These are phyloP conservation scores for Pseudopithomyces maydicus DNA, from an alignment of 2,329 filamentous ascomycete genomes.

Conservation along the genomic window DNA sequence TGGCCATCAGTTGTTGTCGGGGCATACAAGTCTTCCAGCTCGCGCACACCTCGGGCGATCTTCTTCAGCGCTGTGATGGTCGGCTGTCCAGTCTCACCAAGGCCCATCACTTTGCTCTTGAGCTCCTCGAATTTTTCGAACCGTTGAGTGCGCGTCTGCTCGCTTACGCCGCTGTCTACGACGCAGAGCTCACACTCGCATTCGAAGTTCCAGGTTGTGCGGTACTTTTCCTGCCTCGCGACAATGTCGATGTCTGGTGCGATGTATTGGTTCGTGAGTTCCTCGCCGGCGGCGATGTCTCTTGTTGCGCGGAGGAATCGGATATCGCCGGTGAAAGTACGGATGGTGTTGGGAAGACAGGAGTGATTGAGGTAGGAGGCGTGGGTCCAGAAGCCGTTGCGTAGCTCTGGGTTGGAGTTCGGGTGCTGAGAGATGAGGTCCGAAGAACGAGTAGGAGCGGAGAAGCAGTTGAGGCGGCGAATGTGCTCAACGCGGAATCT, in stretches of 20 bases:
- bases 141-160: conserved; percentile 12
- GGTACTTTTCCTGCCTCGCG: conserved; percentile 21
- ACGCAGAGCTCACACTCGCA: conserved; percentile 27
- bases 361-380: conserved; percentile 52
- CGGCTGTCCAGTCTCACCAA: conserved; percentile 12
- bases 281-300: conserved; percentile 28
- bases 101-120: conserved; percentile 21
- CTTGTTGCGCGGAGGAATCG: conserved; percentile 48
- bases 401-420: conserved; percentile 18
- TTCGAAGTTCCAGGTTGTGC: conserved; percentile 25
- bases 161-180: conserved; percentile 12
- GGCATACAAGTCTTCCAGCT: conserved; percentile 23
- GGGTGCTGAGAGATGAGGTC: conserved; percentile 19
- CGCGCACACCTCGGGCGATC: conserved; percentile 19
- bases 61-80: conserved; percentile 29
- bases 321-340: conserved; percentile 47
- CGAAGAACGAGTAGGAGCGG: conserved; percentile 31
- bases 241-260: conserved; percentile 25
- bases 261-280: conserved; percentile 30
- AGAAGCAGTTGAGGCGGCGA: conserved; percentile 53
- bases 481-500: conserved; percentile 53
- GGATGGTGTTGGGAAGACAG: conserved; percentile 45
- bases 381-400: conserved; percentile 48
- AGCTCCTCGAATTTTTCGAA: conserved; percentile 23
- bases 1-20: neutral